Evolutionary conservation across 805 yeast genomes (phyloP), one percentile per base, ranked within the genome.

Genomic region (Yamadazyma sp.): DNA sequence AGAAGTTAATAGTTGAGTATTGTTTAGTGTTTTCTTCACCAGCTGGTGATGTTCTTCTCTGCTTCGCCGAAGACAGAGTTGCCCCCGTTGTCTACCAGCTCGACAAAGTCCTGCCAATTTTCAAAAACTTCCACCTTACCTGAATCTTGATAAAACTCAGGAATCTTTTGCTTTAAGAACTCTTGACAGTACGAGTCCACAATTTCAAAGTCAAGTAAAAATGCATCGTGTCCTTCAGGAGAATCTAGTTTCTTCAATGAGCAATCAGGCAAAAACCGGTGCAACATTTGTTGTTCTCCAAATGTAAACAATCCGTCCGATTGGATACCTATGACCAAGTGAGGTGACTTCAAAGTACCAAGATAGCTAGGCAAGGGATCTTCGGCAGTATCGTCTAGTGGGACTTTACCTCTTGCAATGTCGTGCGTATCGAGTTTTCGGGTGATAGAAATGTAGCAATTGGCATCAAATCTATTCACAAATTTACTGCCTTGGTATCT

Each of bases 161-260:
- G 72, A 38, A 82, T 62, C 39, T 80, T 68, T 27, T 65, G 60
- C 16, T 61, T 63, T 53, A 91, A 70, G 60, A 91, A 93, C 3
- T 75, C 76, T 29, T 76, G 62, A 37, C 95, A 79, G 46, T 82
- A 68, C 24, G 75, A 69, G 57, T 93, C 86, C 40, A 93, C 88
- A 35, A 80, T 78, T 34, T 78, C 82, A 59, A 93, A 93, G 60
- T 93, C 99, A 32, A 93, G 70, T 43, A 93, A 64, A 55, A 93
- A 93, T 2, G 98, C 99, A 66, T 93, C 99, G 55, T 93, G 99
- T 12, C 99, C 99, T 52, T 93, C 99, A 9, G 91, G 93, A 1
- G 97, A 89, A 45, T 84, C 78, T 28, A 93, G 81, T 51, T 80
- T 78, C 48, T 81, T 79, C 47, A 93, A 67, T 5, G 50, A 58